phyloP scores from a whole-genome alignment of 1,284 basidiomycete genomes.

The Limonomyces culmigenus region DNA sequence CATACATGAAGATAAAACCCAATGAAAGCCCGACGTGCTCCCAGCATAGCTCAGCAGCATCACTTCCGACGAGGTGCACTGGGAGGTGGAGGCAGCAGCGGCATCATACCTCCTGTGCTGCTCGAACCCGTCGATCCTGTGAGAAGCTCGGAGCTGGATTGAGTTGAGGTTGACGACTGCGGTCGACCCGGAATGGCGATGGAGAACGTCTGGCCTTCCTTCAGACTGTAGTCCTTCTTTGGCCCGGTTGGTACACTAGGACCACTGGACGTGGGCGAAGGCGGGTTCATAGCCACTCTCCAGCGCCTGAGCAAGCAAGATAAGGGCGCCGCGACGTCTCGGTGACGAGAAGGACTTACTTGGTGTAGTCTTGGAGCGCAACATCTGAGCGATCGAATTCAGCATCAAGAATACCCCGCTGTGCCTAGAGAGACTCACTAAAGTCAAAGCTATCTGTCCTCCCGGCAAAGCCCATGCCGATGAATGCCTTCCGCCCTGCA shows the following conservation, averaged over 20 bases:
- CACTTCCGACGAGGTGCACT: constrained; percentile 26
- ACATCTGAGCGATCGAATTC: constrained; percentile 48
- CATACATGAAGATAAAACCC: not conserved
- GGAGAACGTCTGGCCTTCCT: constrained; percentile 92
- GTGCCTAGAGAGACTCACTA: constrained; percentile 30
- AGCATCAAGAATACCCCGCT: constrained; percentile 1
- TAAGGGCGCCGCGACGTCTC: not conserved
- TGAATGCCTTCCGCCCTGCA: constrained; percentile 73
- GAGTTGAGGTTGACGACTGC: constrained; percentile 15
- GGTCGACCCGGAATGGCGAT: constrained; percentile 72
- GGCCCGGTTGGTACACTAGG: constrained; percentile 57
- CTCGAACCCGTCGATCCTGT: constrained; percentile 8
- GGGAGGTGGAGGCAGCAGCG: constrained; percentile 64
- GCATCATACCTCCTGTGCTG: constrained; percentile 23
- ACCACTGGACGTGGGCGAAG: constrained; percentile 20
- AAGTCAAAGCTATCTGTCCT: constrained; percentile 89
- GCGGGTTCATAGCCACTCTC: constrained; percentile 40
- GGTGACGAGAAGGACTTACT: constrained; percentile 26
- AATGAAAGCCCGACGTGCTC: not conserved
- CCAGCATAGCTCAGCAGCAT: constrained; percentile 1
- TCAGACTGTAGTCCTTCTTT: constrained; percentile 90
- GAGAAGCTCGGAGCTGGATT: constrained; percentile 1
- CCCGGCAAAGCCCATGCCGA: constrained; percentile 89
- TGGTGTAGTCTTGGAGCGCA: constrained; percentile 89
- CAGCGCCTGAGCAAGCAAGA: constrained; percentile 28